Evolutionary conservation across 2,329 filamentous ascomycete genomes (phyloP).

Genomic region (Rhynchosporium agropyri): DNA sequence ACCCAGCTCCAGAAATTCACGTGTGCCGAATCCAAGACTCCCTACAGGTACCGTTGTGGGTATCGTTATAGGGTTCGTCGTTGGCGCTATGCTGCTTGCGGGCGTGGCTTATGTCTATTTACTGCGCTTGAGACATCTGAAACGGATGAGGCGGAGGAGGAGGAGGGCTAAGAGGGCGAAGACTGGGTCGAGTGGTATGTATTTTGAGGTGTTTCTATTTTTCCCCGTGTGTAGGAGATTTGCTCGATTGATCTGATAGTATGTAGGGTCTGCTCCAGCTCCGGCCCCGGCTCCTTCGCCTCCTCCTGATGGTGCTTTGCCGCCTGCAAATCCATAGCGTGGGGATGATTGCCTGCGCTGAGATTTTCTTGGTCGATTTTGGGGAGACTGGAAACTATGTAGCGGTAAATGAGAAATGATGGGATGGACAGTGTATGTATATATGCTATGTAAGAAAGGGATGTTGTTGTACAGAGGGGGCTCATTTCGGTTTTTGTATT

Average conservation of each 20-base stretch:
- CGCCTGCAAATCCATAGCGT: conserved; percentile 1
- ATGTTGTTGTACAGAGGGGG: background rate
- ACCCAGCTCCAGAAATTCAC: background rate
- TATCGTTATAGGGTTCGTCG: conserved; percentile 29
- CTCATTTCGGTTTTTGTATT: conserved; percentile 13
- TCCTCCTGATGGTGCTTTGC: conserved; percentile 7
- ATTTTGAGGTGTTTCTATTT: background rate
- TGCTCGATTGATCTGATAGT: background rate
- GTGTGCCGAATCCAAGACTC: conserved; percentile 17
- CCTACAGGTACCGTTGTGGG: conserved; percentile 28
- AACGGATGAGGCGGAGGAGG: conserved; percentile 11
- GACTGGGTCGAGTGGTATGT: background rate
- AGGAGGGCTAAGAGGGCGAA: conserved; percentile 9
- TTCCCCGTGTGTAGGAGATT: background rate
- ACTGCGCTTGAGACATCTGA: conserved; percentile 24
- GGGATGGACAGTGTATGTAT: conserved; percentile 7
- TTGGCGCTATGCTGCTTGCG: conserved; percentile 21
- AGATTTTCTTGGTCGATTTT: background rate
- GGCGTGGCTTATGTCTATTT: conserved; percentile 32
- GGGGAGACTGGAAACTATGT: background rate
- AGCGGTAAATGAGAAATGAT: background rate
- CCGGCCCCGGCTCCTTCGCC: background rate
- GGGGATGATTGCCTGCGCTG: background rate
- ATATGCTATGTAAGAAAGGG: too few species aligned
- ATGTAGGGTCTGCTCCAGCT: background rate